A percentile compares a stretch with the other conserved stretches of the same genome.
Conservation (phyloP, 441 rosid genomes). For the Euphorbia celastroides region DNA sequence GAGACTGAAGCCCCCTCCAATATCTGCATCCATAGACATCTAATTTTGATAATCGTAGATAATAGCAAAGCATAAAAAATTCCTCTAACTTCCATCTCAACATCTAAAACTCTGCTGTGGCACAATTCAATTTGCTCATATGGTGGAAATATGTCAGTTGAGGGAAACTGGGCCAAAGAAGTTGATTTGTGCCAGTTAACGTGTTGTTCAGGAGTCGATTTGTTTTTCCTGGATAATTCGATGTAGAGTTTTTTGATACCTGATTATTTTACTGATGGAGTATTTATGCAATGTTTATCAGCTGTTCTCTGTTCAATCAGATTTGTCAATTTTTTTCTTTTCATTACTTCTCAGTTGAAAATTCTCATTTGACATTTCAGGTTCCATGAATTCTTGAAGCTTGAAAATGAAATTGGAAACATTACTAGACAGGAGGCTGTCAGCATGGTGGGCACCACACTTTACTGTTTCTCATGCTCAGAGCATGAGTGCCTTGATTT, state of each 20-base stretch:
- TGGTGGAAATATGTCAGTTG: no score
- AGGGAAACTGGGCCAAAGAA: neutral
- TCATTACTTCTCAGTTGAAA: neutral
- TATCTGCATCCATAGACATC: no score
- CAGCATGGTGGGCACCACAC: slow-evolving; percentile 66
- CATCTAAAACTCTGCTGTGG: no score
- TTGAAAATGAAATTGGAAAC: slow-evolving; percentile 95
- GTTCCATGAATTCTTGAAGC: slow-evolving; percentile 92
- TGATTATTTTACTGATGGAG: neutral
- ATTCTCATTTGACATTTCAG: slow-evolving; percentile 35
- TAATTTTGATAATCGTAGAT: no score
- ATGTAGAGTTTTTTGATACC: neutral
- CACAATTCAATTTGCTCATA: no score
- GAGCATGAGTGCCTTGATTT: neutral
- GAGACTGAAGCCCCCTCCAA: no score
- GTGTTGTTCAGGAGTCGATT: no score
- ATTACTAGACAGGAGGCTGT: slow-evolving; percentile 97
- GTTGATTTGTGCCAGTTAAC: neutral
- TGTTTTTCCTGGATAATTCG: neutral
- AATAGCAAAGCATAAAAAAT: no score
- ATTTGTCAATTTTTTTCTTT: no score
- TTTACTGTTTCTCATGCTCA: neutral
- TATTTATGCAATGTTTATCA: slow-evolving; percentile 1
- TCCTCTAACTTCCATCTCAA: no score
- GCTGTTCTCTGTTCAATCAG: neutral